Percentiles rank a stretch among this genome's conserved stretches.
Evolutionary conservation across 2,329 filamentous ascomycete genomes (phyloP).

Genomic region (Periconia macrospinosa): DNA sequence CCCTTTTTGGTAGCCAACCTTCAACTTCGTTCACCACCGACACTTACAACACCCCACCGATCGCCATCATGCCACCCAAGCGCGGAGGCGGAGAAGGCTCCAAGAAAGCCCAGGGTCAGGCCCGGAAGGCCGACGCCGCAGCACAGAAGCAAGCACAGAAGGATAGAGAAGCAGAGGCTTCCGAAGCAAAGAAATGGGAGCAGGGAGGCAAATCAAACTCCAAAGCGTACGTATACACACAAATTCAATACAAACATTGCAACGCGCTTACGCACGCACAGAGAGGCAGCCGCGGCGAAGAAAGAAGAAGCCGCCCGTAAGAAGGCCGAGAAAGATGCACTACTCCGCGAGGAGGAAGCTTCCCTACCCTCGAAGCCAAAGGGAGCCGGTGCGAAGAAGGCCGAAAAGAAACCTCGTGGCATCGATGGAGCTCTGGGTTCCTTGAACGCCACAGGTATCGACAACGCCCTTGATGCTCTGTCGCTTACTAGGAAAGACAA

Average conservation of each 20-base stretch:
- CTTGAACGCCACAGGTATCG: conserved; percentile 84
- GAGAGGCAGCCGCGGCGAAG: conserved; percentile 82
- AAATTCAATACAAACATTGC: conserved; percentile 4
- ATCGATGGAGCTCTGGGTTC: conserved; percentile 64
- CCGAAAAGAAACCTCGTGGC: conserved; percentile 59
- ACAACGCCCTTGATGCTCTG: conserved; percentile 89
- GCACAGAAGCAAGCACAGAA: conserved; percentile 75
- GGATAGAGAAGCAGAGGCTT: conserved; percentile 65
- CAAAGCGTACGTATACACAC: conserved; percentile 72
- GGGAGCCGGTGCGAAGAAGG: conserved; percentile 67
- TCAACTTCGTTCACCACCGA: background rate
- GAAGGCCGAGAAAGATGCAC: conserved; percentile 88
- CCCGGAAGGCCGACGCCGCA: conserved; percentile 87
- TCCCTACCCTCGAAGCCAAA: conserved; percentile 65
- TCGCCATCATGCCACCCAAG: conserved; percentile 31
- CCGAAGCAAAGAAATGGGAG: conserved; percentile 76
- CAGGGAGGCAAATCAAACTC: conserved; percentile 82
- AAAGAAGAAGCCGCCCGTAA: conserved; percentile 81
- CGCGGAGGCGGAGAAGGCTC: conserved; percentile 71
- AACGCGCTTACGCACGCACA: conserved; percentile 42
- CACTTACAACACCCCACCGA: background rate
- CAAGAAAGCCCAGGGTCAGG: conserved; percentile 89
- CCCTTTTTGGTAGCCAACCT: too few species aligned
- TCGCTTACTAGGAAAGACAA: conserved; percentile 64
- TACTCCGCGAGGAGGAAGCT: conserved; percentile 81